These are phyloP conservation scores for Cymodocea nodosa DNA, from an alignment of 116 monocot species.

Conservation along the genomic window DNA sequence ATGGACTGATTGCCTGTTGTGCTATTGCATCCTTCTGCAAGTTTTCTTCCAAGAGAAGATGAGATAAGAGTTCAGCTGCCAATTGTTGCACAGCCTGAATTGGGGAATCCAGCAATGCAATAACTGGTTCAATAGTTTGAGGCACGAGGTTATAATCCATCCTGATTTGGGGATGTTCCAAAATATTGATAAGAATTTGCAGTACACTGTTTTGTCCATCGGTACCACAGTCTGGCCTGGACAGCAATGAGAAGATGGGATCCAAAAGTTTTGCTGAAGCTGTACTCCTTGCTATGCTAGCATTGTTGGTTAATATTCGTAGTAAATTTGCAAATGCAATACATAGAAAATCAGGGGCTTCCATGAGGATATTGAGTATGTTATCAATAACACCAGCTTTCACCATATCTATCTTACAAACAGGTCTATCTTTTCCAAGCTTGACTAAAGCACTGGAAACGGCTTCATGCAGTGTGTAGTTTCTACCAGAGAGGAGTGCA, in stretches of 20 bases:
- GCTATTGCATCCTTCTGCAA: conserved; percentile 66
- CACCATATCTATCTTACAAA: conserved; percentile 91
- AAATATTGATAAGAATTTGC: conserved; percentile 89
- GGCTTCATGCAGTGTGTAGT: conserved; percentile 69
- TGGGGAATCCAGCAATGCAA: conserved; percentile 62
- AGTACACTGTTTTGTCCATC: conserved; percentile 79
- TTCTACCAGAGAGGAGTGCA: conserved; percentile 59
- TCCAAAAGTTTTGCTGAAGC: conserved; percentile 76
- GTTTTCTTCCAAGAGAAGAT: conserved; percentile 82
- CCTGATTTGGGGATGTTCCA: conserved; percentile 79
- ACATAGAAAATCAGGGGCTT: conserved; percentile 84
- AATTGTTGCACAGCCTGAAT: conserved; percentile 77
- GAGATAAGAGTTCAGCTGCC: conserved; percentile 83
- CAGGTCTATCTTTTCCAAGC: conserved; percentile 81
- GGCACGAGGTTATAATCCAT: conserved; percentile 56
- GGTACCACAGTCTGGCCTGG: conserved; percentile 59
- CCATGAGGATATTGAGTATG: conserved; percentile 63
- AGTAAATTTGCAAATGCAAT: conserved; percentile 74
- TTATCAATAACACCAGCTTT: conserved; percentile 85
- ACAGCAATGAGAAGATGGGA: conserved; percentile 62
- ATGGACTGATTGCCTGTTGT: conserved; percentile 74
- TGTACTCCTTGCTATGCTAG: conserved; percentile 75
- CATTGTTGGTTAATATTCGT: conserved; percentile 92
- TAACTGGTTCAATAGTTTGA: conserved; percentile 73
- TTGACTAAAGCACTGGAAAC: conserved; percentile 79